phyloP scores from a whole-genome alignment of 2,329 filamentous ascomycete genomes.

The Aureobasidium mangrovei region DNA sequence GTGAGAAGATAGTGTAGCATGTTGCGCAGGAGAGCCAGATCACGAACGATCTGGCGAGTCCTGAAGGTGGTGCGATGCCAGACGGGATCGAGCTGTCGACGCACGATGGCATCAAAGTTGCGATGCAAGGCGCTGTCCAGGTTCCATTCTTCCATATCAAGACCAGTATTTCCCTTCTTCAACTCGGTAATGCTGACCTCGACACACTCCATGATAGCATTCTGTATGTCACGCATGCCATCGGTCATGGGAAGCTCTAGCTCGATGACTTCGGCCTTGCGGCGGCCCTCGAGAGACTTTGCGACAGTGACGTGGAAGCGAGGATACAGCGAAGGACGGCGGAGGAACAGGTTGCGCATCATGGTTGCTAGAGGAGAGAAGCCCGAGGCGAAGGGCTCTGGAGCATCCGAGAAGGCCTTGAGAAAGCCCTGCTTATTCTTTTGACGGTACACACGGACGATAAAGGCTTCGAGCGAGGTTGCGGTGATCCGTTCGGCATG shows the following conservation, averaged over 20 bases:
- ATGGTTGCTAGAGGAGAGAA: conserved; percentile 83
- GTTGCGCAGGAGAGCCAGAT: conserved; percentile 71
- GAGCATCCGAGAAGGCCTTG: conserved; percentile 91
- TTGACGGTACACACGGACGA: conserved; percentile 85
- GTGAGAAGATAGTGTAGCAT: conserved; percentile 74
- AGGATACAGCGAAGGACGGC: conserved; percentile 83
- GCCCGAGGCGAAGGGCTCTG: conserved; percentile 79
- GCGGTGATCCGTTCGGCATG: conserved; percentile 81
- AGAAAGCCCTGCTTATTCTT: conserved; percentile 90
- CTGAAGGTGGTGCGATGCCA: conserved; percentile 96
- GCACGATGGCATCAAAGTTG: conserved; percentile 82
- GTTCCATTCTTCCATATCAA: conserved; percentile 97
- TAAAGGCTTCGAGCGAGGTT: conserved; percentile 89
- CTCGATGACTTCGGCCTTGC: conserved; percentile 94
- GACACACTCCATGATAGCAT: conserved; percentile 89
- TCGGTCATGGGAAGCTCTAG: conserved; percentile 94
- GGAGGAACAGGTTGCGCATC: conserved; percentile 85
- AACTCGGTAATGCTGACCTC: conserved; percentile 90
- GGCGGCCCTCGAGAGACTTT: conserved; percentile 78
- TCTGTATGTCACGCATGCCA: conserved; percentile 86
- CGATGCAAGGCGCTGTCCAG: conserved; percentile 85
- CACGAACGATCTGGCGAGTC: conserved; percentile 87
- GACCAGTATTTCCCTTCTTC: conserved; percentile 77
- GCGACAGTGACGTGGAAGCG: conserved; percentile 88
- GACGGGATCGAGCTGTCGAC: conserved; percentile 85